A percentile compares a stretch with the other conserved stretches of the same genome.
These are phyloP conservation scores for Leishmania major DNA, from an alignment of 208 protist genomes.

Conservation along the genomic window DNA sequence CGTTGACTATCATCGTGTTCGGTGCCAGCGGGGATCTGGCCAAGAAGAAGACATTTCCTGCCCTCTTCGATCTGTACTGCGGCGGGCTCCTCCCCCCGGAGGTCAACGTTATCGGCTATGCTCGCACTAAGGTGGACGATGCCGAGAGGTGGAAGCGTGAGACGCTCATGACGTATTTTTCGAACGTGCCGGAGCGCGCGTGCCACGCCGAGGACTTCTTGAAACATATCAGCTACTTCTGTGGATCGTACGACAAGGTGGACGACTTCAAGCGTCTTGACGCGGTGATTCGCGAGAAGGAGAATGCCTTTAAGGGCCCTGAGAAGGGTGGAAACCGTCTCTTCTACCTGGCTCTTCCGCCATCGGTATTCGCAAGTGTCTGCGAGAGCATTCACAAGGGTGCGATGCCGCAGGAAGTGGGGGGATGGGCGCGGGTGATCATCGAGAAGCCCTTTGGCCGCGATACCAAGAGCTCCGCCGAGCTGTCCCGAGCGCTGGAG, in stretches of 20 bases:
- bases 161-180: conserved; percentile 66
- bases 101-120: conserved; percentile 89
- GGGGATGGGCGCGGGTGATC: conserved; percentile 85
- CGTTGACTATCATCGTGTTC: conserved; percentile 87
- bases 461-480: conserved; percentile 76
- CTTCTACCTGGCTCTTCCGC: conserved; percentile 93
- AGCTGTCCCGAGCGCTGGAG: conserved; percentile 79
- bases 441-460: conserved; percentile 95
- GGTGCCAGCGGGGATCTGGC: conserved; percentile 92
- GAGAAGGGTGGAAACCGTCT: conserved; percentile 76
- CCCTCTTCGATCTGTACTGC: conserved; percentile 90
- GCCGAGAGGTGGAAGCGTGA: conserved; percentile 71
- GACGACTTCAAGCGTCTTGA: conserved; percentile 80
- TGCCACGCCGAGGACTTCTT: conserved; percentile 81
- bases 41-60: conserved; percentile 94
- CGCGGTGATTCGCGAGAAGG: conserved; percentile 45
- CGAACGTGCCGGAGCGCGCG: conserved; percentile 36
- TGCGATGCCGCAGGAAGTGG: conserved; percentile 54
- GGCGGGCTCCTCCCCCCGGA: conserved; percentile 71
- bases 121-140: conserved; percentile 77
- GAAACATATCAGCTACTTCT: conserved; percentile 66
- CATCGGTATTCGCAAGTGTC: conserved; percentile 73
- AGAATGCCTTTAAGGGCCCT: conserved; percentile 46
- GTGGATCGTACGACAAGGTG: conserved; percentile 74
- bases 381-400: conserved; percentile 56